Evolutionary conservation across 768 basidiomycete species (phyloP), one percentile per base, ranked within the genome.

Genomic region (Hypsizygus marmoreus): DNA sequence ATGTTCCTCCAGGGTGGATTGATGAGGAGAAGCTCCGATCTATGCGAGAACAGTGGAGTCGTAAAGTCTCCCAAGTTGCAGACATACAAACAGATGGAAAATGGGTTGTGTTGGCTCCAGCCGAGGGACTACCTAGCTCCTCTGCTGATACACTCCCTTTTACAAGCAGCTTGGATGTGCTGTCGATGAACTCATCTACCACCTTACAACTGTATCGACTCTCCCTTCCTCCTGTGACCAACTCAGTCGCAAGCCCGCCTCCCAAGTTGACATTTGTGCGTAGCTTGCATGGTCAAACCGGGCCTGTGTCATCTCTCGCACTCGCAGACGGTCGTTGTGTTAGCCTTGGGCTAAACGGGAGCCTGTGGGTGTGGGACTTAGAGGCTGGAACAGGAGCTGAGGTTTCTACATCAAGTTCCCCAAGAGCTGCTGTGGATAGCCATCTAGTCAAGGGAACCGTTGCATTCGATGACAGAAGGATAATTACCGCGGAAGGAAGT

Each of bases 321-420:
- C 71, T 92, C 26, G 81, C 90, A 22, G 90, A 92, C 63, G 90
- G 90, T 17, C 80, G 90, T 2, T 92, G 90, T 53, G 85, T 92
- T 22, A 85, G 86, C 57, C 65, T 91, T 14, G 81, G 85, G 7
- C 65, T 66, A 25, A 82, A 88, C 59, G 88, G 88, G 30, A 79
- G 79, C 55, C 76, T 92, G 32, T 90, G 88, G 86, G 86, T 89
- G 2, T 92, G 90, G 90, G 90, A 92, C 66, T 71, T 92, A 24
- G 90, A 92, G 61, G 75, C 72, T 42, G 75, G 66, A 40, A 76
- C 68, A 40, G 74, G 74, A 19, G 73, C 70, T 28, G 72, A 75
- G 57, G 69, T 74, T 40, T 64, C 71, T 40, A 44, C 62, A 57
- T 43, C 58, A 54, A 50, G 40, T 55, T 33, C 39, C 54, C 36